Percentiles rank a stretch among this genome's conserved stretches.
phyloP scores from a whole-genome alignment of 371 early-diverging fungal genomes.

The Mucor saturninus region DNA sequence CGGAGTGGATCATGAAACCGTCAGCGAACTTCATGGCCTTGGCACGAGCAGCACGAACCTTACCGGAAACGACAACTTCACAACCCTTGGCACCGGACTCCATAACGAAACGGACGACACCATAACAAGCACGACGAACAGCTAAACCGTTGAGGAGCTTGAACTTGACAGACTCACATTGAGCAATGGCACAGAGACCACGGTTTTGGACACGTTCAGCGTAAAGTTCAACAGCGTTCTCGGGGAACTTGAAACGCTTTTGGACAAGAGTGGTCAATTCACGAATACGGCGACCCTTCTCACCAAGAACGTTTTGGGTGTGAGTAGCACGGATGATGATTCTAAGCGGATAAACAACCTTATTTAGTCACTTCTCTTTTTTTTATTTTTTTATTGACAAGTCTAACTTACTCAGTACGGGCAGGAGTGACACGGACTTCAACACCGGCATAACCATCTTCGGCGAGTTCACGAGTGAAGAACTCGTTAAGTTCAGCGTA shows the following conservation, averaged over 20 bases:
- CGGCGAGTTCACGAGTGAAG: conserved; percentile 93
- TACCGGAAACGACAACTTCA: conserved; percentile 99
- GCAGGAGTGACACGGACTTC: conserved; percentile 98
- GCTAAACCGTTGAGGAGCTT: conserved; percentile 97
- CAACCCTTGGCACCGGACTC: conserved; percentile 99
- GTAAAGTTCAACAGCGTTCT: conserved; percentile 97
- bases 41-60: conserved; percentile 99
- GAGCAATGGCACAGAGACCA: conserved; percentile 99
- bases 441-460: conserved; percentile 95
- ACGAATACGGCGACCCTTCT: conserved; percentile 98
- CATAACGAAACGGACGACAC: conserved; percentile 98
- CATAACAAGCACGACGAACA: conserved; percentile 97
- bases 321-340: conserved; percentile 99
- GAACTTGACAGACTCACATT: conserved; percentile 98
- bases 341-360: conserved; percentile 17
- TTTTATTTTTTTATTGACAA: background rate
- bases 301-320: conserved; percentile 98
- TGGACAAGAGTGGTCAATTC: conserved; percentile 98
- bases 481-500: conserved; percentile 99
- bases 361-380: background rate
- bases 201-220: conserved; percentile 98
- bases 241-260: conserved; percentile 99
- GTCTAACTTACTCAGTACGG: conserved; percentile 83
- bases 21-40: conserved; percentile 99
- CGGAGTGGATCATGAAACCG: conserved; percentile 99